These are phyloP conservation scores for Boechera divaricarpa DNA, from an alignment of 345 rosid genomes.

Conservation along the genomic window DNA sequence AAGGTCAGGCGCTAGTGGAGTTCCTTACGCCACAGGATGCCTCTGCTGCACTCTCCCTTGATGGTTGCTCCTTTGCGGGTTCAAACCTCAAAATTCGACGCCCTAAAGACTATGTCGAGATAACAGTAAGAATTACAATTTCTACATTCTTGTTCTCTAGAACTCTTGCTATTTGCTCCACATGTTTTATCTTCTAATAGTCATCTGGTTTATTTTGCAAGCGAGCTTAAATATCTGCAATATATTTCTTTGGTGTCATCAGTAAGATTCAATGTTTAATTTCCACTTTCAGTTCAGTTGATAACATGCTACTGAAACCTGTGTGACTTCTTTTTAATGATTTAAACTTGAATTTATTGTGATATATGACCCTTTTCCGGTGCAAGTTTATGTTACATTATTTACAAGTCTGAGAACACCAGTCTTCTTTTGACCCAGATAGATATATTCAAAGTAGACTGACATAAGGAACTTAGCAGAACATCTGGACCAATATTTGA, in stretches of 20 bases:
- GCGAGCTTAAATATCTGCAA: slow-evolving; percentile 10
- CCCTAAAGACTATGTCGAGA: slow-evolving; percentile 81
- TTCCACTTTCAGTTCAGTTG: slow-evolving; percentile 16
- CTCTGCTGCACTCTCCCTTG: slow-evolving; percentile 82
- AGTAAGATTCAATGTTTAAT: slow-evolving; percentile 25
- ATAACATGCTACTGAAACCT: slow-evolving; percentile 20
- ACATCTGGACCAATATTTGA: slow-evolving; percentile 13
- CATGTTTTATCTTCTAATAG: neutral
- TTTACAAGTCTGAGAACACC: slow-evolving; percentile 21
- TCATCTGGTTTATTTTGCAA: slow-evolving; percentile 27
- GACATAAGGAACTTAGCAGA: slow-evolving; percentile 15
- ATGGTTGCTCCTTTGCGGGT: slow-evolving; percentile 70
- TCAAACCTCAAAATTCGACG: slow-evolving; percentile 77
- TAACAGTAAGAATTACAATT: slow-evolving; percentile 69
- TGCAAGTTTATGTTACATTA: slow-evolving; percentile 26
- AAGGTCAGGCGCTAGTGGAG: slow-evolving; percentile 85
- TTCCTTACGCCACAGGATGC: slow-evolving; percentile 98
- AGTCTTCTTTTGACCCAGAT: slow-evolving; percentile 26
- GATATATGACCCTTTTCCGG: neutral
- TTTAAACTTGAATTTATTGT: slow-evolving; percentile 16
- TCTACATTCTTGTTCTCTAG: slow-evolving; percentile 29
- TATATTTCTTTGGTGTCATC: slow-evolving; percentile 22
- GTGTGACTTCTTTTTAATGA: slow-evolving; percentile 9
- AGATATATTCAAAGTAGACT: slow-evolving; percentile 13
- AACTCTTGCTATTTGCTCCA: slow-evolving; percentile 33